phyloP scores from a whole-genome alignment of 2,329 filamentous ascomycete species.

The Paecilomyces dactylethromorphus region DNA sequence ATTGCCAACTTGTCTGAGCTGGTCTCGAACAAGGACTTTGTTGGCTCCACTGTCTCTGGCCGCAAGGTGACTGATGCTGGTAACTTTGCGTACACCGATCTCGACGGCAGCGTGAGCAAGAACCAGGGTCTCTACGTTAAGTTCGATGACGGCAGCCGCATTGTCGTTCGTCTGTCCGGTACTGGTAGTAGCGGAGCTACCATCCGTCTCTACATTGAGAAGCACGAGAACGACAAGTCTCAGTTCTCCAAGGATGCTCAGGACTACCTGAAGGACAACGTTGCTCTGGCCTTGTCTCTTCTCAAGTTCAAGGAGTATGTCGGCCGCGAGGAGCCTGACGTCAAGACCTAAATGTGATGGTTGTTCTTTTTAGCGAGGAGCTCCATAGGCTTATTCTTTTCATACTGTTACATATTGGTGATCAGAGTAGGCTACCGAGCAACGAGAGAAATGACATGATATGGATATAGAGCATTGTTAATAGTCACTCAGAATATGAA shows the following conservation, averaged over 20 bases:
- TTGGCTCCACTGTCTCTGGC: constrained; percentile 74
- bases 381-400: neutral
- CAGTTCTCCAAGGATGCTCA: constrained; percentile 80
- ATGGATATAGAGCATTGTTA: constrained; percentile 1
- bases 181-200: constrained; percentile 94
- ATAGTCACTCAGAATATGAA: constrained; percentile 3
- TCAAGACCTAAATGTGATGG: constrained; percentile 67
- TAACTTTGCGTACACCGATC: constrained; percentile 96
- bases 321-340: constrained; percentile 86
- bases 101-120: constrained; percentile 92
- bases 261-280: constrained; percentile 86
- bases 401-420: neutral
- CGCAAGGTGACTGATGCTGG: constrained; percentile 84
- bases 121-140: constrained; percentile 94
- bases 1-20: constrained; percentile 73
- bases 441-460: neutral
- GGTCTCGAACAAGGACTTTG: constrained; percentile 66
- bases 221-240: constrained; percentile 75
- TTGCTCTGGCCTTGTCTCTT: constrained; percentile 74
- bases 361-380: constrained; percentile 3
- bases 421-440: neutral
- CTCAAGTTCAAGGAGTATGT: constrained; percentile 92
- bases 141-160: constrained; percentile 90
- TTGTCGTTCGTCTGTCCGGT: constrained; percentile 89
- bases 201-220: constrained; percentile 95